A percentile compares a stretch with the other conserved stretches of the same genome.
phyloP scores from a whole-genome alignment of 164 flowering plant species.

The Stephania japonica region DNA sequence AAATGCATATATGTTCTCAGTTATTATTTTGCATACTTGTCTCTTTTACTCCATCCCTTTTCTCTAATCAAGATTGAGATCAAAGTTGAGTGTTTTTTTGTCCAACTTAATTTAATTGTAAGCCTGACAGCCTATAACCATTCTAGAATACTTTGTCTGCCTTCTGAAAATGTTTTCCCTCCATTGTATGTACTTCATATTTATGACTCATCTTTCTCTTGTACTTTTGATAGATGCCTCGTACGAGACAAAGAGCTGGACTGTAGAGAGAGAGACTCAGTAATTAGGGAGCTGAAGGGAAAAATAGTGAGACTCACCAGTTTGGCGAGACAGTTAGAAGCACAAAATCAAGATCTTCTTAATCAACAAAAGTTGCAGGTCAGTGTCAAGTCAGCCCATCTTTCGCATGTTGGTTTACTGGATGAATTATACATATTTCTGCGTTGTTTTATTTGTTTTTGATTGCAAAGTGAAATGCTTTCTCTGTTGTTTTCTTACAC shows the following conservation, averaged over 20 bases:
- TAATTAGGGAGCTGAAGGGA: conserved; percentile 65
- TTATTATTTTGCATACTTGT: too few species aligned
- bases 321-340: conserved; percentile 52
- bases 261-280: conserved; percentile 73
- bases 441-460: too few species aligned
- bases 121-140: not conserved
- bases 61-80: too few species aligned
- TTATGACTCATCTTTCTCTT: not conserved
- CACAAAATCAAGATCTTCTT: conserved; percentile 49
- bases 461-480: not conserved
- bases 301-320: conserved; percentile 55
- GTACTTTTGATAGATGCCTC: conserved; percentile 45
- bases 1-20: not conserved
- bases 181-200: not conserved
- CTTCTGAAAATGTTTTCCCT: not conserved
- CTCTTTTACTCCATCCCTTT: too few species aligned
- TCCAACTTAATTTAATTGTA: too few species aligned
- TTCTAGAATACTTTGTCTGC: not conserved
- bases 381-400: conserved; percentile 11
- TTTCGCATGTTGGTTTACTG: not conserved
- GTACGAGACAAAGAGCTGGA: conserved; percentile 68
- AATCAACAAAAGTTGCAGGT: conserved; percentile 51
- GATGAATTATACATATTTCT: not conserved
- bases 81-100: too few species aligned
- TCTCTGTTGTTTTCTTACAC: not conserved